phyloP scores from a whole-genome alignment of 2,329 filamentous ascomycete species.

The Capronia americana region DNA sequence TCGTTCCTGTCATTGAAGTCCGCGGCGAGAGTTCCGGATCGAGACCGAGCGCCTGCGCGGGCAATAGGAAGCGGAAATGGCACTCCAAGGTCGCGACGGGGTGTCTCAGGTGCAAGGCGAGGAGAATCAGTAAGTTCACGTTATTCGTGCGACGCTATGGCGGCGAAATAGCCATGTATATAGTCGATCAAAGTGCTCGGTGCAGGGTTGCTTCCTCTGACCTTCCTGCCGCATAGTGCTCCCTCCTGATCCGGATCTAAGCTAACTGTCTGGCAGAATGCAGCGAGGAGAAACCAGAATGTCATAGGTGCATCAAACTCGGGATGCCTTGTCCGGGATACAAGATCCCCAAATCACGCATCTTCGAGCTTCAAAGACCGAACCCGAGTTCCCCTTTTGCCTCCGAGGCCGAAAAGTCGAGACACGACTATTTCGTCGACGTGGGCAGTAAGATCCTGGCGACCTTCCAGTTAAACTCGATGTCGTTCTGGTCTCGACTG shows the following conservation, averaged over 20 bases:
- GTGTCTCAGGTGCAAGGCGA: conserved; percentile 30
- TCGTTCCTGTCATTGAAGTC: conserved; percentile 5
- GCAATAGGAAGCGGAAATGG: conserved; percentile 24
- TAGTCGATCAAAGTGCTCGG: too few relatives aligned
- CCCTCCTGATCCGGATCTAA: not conserved
- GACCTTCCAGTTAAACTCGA: conserved; percentile 18
- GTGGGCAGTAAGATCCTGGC: conserved; percentile 15
- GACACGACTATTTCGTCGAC: conserved; percentile 23
- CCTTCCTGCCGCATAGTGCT: too few relatives aligned
- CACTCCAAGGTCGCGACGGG: conserved; percentile 27
- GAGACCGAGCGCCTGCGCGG: not conserved
- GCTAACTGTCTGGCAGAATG: conserved; percentile 36
- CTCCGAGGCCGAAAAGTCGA: conserved; percentile 14
- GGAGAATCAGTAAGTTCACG: conserved; percentile 25
- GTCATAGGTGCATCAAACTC: conserved; percentile 39
- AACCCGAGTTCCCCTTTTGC: conserved; percentile 6
- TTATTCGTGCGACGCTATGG: too few relatives aligned
- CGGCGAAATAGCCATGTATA: too few relatives aligned
- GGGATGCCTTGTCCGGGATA: conserved; percentile 42
- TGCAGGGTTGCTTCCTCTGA: too few relatives aligned
- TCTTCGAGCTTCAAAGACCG: conserved; percentile 22
- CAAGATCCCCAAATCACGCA: conserved; percentile 21
- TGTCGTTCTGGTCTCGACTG: conserved; percentile 22
- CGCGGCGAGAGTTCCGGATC: not conserved
- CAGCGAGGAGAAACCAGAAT: conserved; percentile 41